Conservation (phyloP, 2,329 filamentous ascomycete genomes). For the Beauveria asiatica region DNA sequence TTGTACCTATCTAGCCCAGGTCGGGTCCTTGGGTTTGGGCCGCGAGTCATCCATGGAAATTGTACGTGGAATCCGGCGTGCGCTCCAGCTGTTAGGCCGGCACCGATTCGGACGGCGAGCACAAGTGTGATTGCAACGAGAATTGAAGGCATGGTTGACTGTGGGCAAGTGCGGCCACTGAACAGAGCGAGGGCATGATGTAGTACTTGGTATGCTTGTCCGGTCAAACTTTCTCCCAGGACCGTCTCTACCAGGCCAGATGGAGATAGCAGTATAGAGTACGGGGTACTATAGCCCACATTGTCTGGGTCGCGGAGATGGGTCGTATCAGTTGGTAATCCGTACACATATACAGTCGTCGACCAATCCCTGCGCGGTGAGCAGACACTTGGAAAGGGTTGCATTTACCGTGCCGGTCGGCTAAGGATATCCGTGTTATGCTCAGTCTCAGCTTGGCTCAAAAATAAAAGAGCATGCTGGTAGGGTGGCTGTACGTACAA, state of each 20-base stretch:
- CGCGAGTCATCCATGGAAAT: not conserved
- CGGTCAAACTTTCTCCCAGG: not conserved
- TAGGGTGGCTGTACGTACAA: no score
- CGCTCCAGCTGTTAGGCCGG: not conserved
- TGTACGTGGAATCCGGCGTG: conserved; percentile 5
- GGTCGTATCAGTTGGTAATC: no score
- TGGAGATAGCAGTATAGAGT: no score
- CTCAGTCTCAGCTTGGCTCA: no score
- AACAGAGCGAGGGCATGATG: not conserved
- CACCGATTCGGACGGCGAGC: not conserved
- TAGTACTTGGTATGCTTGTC: not conserved
- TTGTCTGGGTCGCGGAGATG: no score
- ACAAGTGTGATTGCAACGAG: not conserved
- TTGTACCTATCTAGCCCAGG: not conserved
- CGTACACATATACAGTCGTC: no score
- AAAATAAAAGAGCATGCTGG: no score
- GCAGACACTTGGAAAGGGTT: no score
- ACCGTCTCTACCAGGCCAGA: not conserved
- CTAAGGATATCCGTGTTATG: no score
- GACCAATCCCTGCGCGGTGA: no score
- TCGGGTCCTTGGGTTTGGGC: not conserved
- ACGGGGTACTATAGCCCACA: no score
- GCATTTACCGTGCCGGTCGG: no score
- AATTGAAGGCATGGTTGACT: not conserved
- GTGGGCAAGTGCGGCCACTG: not conserved